Conservation (phyloP, 2,329 filamentous ascomycete species). For the Cladosporium cucumerinum region DNA sequence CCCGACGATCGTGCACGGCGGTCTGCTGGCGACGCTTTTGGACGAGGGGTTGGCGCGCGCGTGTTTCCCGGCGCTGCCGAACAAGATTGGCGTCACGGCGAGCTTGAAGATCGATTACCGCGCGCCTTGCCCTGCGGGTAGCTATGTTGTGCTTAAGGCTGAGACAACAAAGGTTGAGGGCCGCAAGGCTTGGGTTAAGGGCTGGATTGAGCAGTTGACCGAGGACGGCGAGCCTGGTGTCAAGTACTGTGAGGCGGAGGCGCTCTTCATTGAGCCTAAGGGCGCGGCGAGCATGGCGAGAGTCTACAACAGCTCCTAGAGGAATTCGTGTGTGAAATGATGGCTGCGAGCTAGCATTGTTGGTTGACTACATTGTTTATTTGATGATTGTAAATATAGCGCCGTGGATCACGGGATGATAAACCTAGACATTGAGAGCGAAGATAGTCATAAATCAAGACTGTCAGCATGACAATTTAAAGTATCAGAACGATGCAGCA, state of each 20-base stretch:
- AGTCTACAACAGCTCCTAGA: conserved; percentile 27
- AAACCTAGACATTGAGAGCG: neutral
- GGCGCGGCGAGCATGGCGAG: conserved; percentile 58
- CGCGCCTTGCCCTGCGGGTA: conserved; percentile 70
- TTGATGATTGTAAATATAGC: conserved; percentile 6
- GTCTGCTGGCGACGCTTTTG: conserved; percentile 83
- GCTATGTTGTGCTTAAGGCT: conserved; percentile 74
- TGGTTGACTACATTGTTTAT: neutral
- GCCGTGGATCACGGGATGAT: neutral
- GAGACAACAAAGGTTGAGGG: conserved; percentile 83
- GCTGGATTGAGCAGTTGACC: conserved; percentile 75
- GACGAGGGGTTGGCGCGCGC: conserved; percentile 87
- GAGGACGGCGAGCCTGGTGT: conserved; percentile 43
- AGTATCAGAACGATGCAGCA: neutral
- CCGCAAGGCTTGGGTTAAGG: conserved; percentile 90
- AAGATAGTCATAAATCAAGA: neutral
- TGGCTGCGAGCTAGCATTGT: neutral
- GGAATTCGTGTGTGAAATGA: neutral
- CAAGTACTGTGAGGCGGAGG: conserved; percentile 77
- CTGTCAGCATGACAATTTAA: neutral
- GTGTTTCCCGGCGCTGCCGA: conserved; percentile 83
- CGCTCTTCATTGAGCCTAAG: conserved; percentile 84
- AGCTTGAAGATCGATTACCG: conserved; percentile 80
- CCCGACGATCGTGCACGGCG: conserved; percentile 85
- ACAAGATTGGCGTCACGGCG: conserved; percentile 81